Conservation (phyloP, 2,329 filamentous ascomycete species). For the Colletotrichum sp. region DNA sequence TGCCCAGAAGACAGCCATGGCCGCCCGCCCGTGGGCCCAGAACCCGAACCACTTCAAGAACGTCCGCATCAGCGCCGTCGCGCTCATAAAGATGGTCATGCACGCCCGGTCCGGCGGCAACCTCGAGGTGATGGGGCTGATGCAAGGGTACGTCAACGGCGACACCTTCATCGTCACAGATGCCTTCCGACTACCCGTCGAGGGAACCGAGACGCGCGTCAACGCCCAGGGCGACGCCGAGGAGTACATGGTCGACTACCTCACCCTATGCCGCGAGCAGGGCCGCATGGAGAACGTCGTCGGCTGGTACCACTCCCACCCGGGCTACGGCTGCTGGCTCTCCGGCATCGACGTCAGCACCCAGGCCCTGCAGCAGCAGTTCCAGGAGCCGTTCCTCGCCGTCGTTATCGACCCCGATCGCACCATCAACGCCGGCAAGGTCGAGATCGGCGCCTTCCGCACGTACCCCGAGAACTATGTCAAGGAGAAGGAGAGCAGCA, state of each 20-base stretch:
- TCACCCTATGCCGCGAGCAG: slow-evolving; percentile 77
- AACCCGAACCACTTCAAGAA: slow-evolving; percentile 91
- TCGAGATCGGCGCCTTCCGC: slow-evolving; percentile 96
- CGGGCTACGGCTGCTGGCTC: slow-evolving; percentile 97
- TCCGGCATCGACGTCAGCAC: slow-evolving; percentile 95
- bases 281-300: slow-evolving; percentile 88
- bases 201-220: slow-evolving; percentile 97
- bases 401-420: slow-evolving; percentile 95
- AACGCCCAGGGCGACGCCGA: slow-evolving; percentile 96
- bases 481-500: slow-evolving; percentile 35
- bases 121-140: slow-evolving; percentile 96
- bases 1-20: slow-evolving; percentile 70
- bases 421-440: slow-evolving; percentile 91
- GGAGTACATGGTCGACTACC: slow-evolving; percentile 93
- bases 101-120: slow-evolving; percentile 93
- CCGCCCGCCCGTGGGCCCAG: slow-evolving; percentile 74
- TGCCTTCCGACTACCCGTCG: slow-evolving; percentile 90
- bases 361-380: slow-evolving; percentile 83
- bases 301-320: slow-evolving; percentile 98
- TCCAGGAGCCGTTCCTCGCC: slow-evolving; percentile 89
- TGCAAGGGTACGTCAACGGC: slow-evolving; percentile 91
- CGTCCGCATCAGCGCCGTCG: slow-evolving; percentile 91
- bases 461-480: slow-evolving; percentile 83
- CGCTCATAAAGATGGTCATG: slow-evolving; percentile 98
- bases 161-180: slow-evolving; percentile 93